Evolutionary conservation across 768 basidiomycete genomes (phyloP).

Genomic region (Boletus rubescentipes): DNA sequence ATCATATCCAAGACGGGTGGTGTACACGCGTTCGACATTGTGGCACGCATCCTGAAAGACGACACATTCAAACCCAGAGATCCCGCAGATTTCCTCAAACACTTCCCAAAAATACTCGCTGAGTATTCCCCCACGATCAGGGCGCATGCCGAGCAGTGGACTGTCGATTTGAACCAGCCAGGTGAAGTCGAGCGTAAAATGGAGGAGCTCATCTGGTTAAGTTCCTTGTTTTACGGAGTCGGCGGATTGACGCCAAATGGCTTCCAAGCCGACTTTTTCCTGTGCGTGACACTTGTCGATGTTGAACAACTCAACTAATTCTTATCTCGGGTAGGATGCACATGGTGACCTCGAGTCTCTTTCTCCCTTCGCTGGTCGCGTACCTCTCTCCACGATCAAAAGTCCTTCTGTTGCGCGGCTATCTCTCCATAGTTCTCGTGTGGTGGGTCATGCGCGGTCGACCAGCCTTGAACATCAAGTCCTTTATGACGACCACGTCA

Average conservation of each 20-base stretch:
- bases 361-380: slow-evolving; percentile 27
- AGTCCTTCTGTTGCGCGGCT: slow-evolving; percentile 30
- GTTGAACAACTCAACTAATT: neutral
- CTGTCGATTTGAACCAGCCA: slow-evolving; percentile 33
- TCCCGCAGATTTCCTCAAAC: slow-evolving; percentile 17
- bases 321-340: slow-evolving; percentile 22
- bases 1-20: neutral
- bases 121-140: slow-evolving; percentile 1
- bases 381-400: slow-evolving; percentile 16
- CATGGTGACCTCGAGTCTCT: slow-evolving; percentile 30
- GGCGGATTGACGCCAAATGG: slow-evolving; percentile 57
- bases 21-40: slow-evolving; percentile 45
- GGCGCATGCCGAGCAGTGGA: slow-evolving; percentile 42
- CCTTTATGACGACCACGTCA: slow-evolving; percentile 30
- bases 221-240: slow-evolving; percentile 53
- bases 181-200: slow-evolving; percentile 51
- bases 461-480: slow-evolving; percentile 31
- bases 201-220: slow-evolving; percentile 62
- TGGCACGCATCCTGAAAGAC: slow-evolving; percentile 54
- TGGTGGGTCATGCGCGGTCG: slow-evolving; percentile 33
- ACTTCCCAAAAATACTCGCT: slow-evolving; percentile 9
- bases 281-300: slow-evolving; percentile 34
- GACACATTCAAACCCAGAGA: slow-evolving; percentile 23
- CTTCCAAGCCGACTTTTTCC: slow-evolving; percentile 42
- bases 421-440: slow-evolving; percentile 22